Percentiles rank a stretch among this genome's conserved stretches.
Evolutionary conservation across 2,329 filamentous ascomycete species (phyloP).

Genomic region (Pyricularia pennisetigena): DNA sequence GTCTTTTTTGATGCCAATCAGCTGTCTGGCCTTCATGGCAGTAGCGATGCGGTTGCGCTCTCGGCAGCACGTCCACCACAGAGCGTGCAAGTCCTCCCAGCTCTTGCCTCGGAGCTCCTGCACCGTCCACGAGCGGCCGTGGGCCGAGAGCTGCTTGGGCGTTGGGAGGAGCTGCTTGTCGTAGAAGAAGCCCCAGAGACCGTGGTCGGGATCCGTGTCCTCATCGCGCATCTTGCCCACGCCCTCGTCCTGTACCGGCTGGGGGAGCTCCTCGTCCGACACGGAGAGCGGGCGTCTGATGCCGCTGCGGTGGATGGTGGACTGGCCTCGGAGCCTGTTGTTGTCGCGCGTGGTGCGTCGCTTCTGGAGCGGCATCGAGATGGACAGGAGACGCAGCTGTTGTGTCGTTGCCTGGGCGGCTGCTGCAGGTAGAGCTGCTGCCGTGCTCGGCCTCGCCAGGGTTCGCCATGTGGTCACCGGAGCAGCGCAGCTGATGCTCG

Average conservation of each 20-base stretch:
- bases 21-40: slow-evolving; percentile 55
- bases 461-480: neutral
- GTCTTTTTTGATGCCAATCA: slow-evolving; percentile 18
- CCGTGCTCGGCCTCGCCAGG: neutral
- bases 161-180: slow-evolving; percentile 57
- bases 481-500: neutral
- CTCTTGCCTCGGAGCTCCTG: slow-evolving; percentile 81
- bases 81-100: slow-evolving; percentile 83
- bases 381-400: slow-evolving; percentile 37
- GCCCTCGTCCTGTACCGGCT: slow-evolving; percentile 39
- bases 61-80: slow-evolving; percentile 93
- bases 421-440: no score
- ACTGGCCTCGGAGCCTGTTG: slow-evolving; percentile 74
- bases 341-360: slow-evolving; percentile 53
- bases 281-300: slow-evolving; percentile 66
- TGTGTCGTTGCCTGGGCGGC: slow-evolving; percentile 3
- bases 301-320: slow-evolving; percentile 68
- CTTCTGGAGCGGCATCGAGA: slow-evolving; percentile 38
- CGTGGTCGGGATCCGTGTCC: slow-evolving; percentile 62
- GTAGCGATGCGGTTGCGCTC: slow-evolving; percentile 89
- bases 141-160: slow-evolving; percentile 58
- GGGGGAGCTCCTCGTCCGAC: slow-evolving; percentile 60
- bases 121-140: slow-evolving; percentile 76
- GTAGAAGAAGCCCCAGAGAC: slow-evolving; percentile 88
- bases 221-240: slow-evolving; percentile 43